Percentiles rank a stretch among this genome's conserved stretches.
These are phyloP conservation scores for Arabidopsis lyrata DNA, from an alignment of 441 rosid species.

Conservation along the genomic window DNA sequence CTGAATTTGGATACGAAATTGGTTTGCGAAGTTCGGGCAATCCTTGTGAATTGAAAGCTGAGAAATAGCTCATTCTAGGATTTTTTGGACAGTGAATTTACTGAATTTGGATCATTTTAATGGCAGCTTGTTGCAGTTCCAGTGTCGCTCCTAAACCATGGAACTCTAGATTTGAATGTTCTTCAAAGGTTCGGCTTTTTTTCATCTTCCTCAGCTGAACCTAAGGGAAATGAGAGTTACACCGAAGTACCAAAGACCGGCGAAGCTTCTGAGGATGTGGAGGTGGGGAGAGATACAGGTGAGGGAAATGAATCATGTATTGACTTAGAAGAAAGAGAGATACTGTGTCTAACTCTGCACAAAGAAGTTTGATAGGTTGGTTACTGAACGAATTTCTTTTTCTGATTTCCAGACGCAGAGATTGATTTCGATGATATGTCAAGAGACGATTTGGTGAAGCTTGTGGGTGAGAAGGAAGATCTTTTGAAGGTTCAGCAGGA, in stretches of 20 bases:
- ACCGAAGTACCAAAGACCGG: constrained; percentile 39
- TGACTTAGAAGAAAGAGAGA: constrained; percentile 39
- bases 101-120: constrained; percentile 6
- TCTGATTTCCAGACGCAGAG: constrained; percentile 61
- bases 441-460: constrained; percentile 74
- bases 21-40: not conserved
- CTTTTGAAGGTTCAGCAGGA: constrained; percentile 70
- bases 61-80: not conserved
- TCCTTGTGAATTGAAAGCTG: not conserved
- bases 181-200: constrained; percentile 69
- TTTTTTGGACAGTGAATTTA: not conserved
- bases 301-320: constrained; percentile 56
- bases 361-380: constrained; percentile 50
- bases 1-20: not conserved
- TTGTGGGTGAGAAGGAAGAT: constrained; percentile 75
- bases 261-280: constrained; percentile 47
- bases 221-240: constrained; percentile 53
- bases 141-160: constrained; percentile 44
- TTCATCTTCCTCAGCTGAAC: constrained; percentile 75
- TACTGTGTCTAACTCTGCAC: constrained; percentile 35
- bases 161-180: constrained; percentile 48
- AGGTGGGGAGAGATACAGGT: constrained; percentile 43
- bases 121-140: constrained; percentile 56
- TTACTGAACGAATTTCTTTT: constrained; percentile 55
- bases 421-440: constrained; percentile 65